Evolutionary conservation across 176 grass and related monocot genomes (phyloP).

Genomic region (Juncus inflexus): DNA sequence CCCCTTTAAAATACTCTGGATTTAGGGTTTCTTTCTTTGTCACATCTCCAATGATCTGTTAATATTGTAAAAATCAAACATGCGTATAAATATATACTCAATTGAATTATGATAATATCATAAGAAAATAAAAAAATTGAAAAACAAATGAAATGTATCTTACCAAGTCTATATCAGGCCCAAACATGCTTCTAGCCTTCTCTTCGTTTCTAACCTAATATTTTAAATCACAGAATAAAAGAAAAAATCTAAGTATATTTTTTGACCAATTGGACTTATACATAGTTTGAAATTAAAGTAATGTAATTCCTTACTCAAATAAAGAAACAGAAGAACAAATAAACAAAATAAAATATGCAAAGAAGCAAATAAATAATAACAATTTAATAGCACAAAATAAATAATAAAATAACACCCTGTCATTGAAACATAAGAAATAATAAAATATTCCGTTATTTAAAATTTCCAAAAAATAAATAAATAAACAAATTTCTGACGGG

Average conservation of each 20-base stretch:
- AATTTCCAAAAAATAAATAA: background rate
- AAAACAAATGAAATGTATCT: slow-evolving; percentile 10
- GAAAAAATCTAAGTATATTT: background rate
- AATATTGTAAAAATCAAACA: background rate
- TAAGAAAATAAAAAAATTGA: slow-evolving; percentile 12
- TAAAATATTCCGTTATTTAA: slow-evolving; percentile 2
- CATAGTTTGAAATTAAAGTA: no score
- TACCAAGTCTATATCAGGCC: slow-evolving; percentile 74
- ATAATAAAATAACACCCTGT: no score
- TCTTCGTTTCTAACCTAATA: slow-evolving; percentile 81
- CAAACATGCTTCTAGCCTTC: slow-evolving; percentile 87
- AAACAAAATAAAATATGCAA: slow-evolving; percentile 13
- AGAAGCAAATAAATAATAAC: no score
- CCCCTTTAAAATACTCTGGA: slow-evolving; percentile 74
- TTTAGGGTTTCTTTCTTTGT: slow-evolving; percentile 67
- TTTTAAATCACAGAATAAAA: slow-evolving; percentile 4
- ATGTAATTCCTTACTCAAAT: no score
- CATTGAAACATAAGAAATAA: no score
- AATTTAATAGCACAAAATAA: no score
- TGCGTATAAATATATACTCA: background rate
- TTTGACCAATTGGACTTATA: no score
- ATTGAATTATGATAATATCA: slow-evolving; percentile 7
- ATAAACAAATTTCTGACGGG: slow-evolving; percentile 44
- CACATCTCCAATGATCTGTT: slow-evolving; percentile 80
- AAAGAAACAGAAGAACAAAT: background rate